Conservation (phyloP, 257 asterid genomes). For the Ocimum tenuiflorum region DNA sequence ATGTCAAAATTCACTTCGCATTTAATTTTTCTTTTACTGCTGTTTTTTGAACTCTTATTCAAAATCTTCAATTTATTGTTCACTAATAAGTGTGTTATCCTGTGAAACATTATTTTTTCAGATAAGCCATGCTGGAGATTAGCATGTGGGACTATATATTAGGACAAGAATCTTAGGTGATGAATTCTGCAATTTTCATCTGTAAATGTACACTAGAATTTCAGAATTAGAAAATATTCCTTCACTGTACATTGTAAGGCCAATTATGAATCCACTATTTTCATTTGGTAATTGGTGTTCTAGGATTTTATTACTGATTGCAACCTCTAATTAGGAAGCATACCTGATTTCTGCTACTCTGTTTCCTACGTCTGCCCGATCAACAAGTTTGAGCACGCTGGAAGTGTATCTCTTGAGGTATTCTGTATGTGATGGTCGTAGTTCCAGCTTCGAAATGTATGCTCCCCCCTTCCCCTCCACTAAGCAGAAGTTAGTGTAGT, state of each 20-base stretch:
- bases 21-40: neutral
- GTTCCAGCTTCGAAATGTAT: conserved; percentile 40
- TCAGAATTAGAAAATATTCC: no score
- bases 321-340: neutral
- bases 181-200: neutral
- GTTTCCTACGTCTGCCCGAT: conserved; percentile 43
- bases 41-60: neutral
- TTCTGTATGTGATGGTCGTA: conserved; percentile 34
- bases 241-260: neutral
- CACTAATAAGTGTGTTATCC: neutral
- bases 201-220: neutral
- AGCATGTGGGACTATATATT: neutral
- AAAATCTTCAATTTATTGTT: neutral
- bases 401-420: conserved; percentile 31
- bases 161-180: neutral
- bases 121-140: neutral
- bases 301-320: no score
- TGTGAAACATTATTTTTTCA: neutral
- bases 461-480: conserved; percentile 35
- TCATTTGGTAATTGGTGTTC: no score
- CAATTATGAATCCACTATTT: neutral
- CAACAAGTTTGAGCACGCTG: conserved; percentile 36
- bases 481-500: conserved; percentile 44
- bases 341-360: conserved; percentile 40
- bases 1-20: neutral